These are phyloP conservation scores for Exobasidium rhododendri DNA, from an alignment of 1,284 basidiomycete species.

Conservation along the genomic window DNA sequence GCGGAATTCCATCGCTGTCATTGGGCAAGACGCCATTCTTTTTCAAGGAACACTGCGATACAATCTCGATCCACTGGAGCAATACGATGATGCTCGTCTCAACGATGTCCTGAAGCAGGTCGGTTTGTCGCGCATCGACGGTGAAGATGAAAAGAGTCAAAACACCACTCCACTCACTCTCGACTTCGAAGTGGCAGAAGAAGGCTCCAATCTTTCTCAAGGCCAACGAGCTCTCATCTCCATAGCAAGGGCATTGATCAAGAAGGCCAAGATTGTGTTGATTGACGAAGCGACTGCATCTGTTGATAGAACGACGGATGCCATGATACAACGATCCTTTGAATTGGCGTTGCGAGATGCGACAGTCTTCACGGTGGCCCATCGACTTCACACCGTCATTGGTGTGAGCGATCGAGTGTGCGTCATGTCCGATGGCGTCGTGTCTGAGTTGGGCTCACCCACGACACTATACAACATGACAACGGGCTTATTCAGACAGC, in stretches of 20 bases:
- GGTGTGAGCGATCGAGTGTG: constrained; percentile 9
- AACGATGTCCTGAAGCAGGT: constrained; percentile 49
- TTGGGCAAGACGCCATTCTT: constrained; percentile 78
- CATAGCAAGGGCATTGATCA: constrained; percentile 68
- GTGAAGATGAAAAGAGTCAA: constrained; percentile 9
- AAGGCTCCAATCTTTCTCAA: constrained; percentile 70
- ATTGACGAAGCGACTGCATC: constrained; percentile 59
- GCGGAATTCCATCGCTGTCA: constrained; percentile 64
- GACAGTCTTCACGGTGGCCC: constrained; percentile 11
- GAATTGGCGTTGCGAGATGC: background rate
- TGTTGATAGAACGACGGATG: constrained; percentile 73
- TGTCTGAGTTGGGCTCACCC: constrained; percentile 8
- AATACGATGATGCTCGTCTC: constrained; percentile 58
- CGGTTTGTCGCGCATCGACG: constrained; percentile 36
- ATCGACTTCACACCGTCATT: constrained; percentile 11
- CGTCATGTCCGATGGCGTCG: constrained; percentile 9
- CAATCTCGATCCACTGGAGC: constrained; percentile 71
- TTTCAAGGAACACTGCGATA: constrained; percentile 67
- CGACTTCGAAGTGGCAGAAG: constrained; percentile 73
- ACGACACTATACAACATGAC: constrained; percentile 1
- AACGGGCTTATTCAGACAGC: constrained; percentile 8
- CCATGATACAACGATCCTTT: constrained; percentile 67
- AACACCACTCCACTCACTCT: constrained; percentile 14
- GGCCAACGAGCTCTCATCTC: constrained; percentile 72
- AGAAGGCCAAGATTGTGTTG: constrained; percentile 22